A percentile compares a stretch with the other conserved stretches of the same genome.
phyloP scores from a whole-genome alignment of 2,329 filamentous ascomycete genomes.

The Calcarisporium arbuscula region DNA sequence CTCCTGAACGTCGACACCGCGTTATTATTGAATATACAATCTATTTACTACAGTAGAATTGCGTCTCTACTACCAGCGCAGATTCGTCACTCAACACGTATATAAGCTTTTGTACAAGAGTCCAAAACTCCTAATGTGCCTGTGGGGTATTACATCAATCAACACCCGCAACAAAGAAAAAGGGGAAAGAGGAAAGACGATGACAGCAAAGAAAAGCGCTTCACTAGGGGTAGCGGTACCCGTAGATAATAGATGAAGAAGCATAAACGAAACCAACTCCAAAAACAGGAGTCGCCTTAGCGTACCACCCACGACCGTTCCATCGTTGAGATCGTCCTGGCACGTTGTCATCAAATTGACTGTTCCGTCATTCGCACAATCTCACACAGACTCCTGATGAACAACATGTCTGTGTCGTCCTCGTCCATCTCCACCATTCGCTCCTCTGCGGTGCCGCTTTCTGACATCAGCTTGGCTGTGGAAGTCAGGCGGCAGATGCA shows the following conservation, averaged over 20 bases:
- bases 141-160: too few species aligned
- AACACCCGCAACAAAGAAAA: too few species aligned
- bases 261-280: not conserved
- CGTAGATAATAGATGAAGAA: not conserved
- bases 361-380: constrained; percentile 34
- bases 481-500: constrained; percentile 46
- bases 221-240: too few species aligned
- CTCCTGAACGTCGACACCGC: too few species aligned
- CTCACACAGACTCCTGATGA: constrained; percentile 36
- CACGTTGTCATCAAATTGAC: not conserved
- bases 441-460: constrained; percentile 21
- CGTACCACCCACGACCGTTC: not conserved
- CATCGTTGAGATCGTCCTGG: too few species aligned
- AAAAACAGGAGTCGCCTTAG: not conserved
- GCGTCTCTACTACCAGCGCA: too few species aligned
- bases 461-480: constrained; percentile 36
- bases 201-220: constrained; percentile 1
- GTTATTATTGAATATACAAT: too few species aligned
- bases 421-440: constrained; percentile 22
- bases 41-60: too few species aligned
- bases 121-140: too few species aligned
- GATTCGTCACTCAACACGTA: too few species aligned
- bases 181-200: not conserved
- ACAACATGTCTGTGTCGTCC: constrained; percentile 27
- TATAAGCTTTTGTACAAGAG: too few species aligned